Evolutionary conservation across 2,329 filamentous ascomycete species (phyloP).

Genomic region (Nemania bipapillata): DNA sequence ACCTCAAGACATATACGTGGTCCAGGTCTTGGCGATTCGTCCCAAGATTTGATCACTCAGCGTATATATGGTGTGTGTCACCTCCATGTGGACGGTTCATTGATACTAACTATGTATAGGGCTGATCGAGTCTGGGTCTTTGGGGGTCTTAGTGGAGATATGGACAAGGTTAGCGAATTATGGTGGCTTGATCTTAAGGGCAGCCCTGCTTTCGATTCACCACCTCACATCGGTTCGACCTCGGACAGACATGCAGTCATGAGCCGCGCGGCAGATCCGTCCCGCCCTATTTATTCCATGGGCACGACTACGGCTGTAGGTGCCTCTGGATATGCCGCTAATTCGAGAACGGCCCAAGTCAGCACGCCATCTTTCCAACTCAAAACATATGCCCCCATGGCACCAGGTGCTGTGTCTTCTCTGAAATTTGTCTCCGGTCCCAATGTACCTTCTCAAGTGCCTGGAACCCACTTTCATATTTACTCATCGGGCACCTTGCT

Average conservation of each 20-base stretch:
- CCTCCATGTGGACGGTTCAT: neutral
- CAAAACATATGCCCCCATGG: conserved; percentile 80
- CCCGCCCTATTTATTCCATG: conserved; percentile 64
- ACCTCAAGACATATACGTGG: conserved; percentile 98
- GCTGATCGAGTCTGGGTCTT: conserved; percentile 94
- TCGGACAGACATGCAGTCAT: conserved; percentile 60
- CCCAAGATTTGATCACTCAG: conserved; percentile 91
- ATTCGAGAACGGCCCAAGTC: conserved; percentile 73
- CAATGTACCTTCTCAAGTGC: conserved; percentile 86
- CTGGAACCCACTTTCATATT: conserved; percentile 93
- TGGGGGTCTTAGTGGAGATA: conserved; percentile 91
- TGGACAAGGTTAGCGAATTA: conserved; percentile 95
- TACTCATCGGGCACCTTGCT: conserved; percentile 92
- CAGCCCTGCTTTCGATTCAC: conserved; percentile 82
- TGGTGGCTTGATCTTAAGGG: conserved; percentile 98
- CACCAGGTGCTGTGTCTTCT: conserved; percentile 88
- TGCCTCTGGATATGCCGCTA: conserved; percentile 72
- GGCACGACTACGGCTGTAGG: conserved; percentile 64
- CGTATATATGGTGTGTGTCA: conserved; percentile 77
- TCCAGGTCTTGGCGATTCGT: conserved; percentile 96
- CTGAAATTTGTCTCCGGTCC: conserved; percentile 89
- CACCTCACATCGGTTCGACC: conserved; percentile 65
- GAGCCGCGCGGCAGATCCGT: conserved; percentile 60
- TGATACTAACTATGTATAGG: conserved; percentile 50
- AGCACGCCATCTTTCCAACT: conserved; percentile 73